Percentiles rank a stretch among this genome's conserved stretches.
These are phyloP conservation scores for Aspergillus sp. DNA, from an alignment of 2,329 filamentous ascomycete genomes.

Conservation along the genomic window DNA sequence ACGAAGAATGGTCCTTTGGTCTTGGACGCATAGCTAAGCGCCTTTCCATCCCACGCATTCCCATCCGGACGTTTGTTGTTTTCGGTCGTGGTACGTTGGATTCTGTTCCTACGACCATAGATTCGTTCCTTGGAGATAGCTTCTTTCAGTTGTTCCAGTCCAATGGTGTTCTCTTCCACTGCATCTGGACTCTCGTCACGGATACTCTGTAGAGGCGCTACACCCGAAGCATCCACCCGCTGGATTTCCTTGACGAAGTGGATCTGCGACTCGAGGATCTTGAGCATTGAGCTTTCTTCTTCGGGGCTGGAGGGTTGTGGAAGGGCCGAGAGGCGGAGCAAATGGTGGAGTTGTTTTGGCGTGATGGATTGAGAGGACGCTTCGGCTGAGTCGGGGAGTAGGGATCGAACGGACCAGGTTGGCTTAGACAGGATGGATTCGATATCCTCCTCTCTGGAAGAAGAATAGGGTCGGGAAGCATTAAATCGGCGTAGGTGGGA, in stretches of 20 bases:
- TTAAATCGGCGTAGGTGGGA: slow-evolving; percentile 3
- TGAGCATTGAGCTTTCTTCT: slow-evolving; percentile 63
- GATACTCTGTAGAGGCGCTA: slow-evolving; percentile 68
- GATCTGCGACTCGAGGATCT: slow-evolving; percentile 70
- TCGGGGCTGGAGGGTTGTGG: slow-evolving; percentile 56
- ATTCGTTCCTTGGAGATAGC: slow-evolving; percentile 34
- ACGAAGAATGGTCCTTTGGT: slow-evolving; percentile 68
- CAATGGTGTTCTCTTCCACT: slow-evolving; percentile 32
- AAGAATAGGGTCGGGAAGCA: slow-evolving; percentile 16
- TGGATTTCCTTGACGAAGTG: slow-evolving; percentile 87
- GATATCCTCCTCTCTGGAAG: slow-evolving; percentile 19
- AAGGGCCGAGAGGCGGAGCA: slow-evolving; percentile 82
- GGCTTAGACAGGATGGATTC: slow-evolving; percentile 57
- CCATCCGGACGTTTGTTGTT: slow-evolving; percentile 32
- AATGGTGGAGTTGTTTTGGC: slow-evolving; percentile 63
- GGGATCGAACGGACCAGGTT: slow-evolving; percentile 73
- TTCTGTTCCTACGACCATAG: slow-evolving; percentile 38
- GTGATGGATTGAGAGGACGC: slow-evolving; percentile 43
- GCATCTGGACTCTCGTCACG: slow-evolving; percentile 56
- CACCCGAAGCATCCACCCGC: slow-evolving; percentile 61
- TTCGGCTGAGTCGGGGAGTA: slow-evolving; percentile 49
- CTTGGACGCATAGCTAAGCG: slow-evolving; percentile 56
- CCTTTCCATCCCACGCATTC: slow-evolving; percentile 60
- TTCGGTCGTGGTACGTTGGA: slow-evolving; percentile 32
- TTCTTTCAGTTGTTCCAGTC: slow-evolving; percentile 28